phyloP scores from a whole-genome alignment of 1,139 yeast genomes.

The Scheffersomyces quercinus region DNA sequence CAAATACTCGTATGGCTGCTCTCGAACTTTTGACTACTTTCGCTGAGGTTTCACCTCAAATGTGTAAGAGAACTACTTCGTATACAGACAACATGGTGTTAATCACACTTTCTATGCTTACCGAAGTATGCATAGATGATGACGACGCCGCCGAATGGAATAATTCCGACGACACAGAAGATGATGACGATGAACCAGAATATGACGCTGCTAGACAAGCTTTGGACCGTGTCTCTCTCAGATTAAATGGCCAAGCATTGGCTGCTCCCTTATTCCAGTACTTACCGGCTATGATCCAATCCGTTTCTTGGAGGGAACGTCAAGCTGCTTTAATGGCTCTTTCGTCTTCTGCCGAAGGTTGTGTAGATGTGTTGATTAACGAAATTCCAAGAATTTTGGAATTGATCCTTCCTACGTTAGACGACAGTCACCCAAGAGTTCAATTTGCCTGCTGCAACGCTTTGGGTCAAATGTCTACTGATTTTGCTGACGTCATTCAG shows the following conservation, averaged over 20 bases:
- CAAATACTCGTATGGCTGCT: constrained; percentile 79
- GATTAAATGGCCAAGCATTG: constrained; percentile 77
- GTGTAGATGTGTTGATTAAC: constrained; percentile 80
- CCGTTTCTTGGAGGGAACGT: constrained; percentile 87
- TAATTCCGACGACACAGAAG: constrained; percentile 73
- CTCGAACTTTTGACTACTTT: constrained; percentile 86
- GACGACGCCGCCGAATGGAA: constrained; percentile 89
- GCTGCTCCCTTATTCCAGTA: constrained; percentile 86
- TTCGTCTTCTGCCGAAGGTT: constrained; percentile 96
- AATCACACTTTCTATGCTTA: constrained; percentile 79
- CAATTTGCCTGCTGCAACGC: constrained; percentile 98
- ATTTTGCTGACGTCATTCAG: constrained; percentile 88
- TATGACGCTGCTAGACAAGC: constrained; percentile 94
- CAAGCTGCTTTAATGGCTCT: constrained; percentile 97
- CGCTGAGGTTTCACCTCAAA: constrained; percentile 89
- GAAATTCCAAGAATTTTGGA: constrained; percentile 83
- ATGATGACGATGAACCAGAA: constrained; percentile 84
- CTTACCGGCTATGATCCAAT: constrained; percentile 77
- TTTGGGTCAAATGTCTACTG: constrained; percentile 96
- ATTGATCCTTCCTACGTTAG: constrained; percentile 76
- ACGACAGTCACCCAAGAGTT: constrained; percentile 88
- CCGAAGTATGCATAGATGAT: constrained; percentile 89
- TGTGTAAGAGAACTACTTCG: constrained; percentile 81
- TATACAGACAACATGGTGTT: constrained; percentile 75
- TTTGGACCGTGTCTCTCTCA: constrained; percentile 83